Evolutionary conservation across 306 rosid species (phyloP), one percentile per base, ranked within the genome.

Genomic region (Lathyrus aphaca): DNA sequence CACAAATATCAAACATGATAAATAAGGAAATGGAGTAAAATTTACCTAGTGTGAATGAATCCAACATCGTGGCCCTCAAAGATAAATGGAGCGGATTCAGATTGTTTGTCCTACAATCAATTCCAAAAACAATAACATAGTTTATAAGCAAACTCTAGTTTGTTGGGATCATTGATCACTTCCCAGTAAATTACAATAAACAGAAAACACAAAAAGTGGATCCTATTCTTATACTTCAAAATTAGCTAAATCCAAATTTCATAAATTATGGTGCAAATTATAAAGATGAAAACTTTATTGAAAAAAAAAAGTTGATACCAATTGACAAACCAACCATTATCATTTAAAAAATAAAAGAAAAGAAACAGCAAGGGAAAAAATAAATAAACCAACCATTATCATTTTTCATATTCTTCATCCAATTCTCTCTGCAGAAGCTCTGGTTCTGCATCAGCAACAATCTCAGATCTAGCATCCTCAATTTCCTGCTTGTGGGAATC

Each of bases 1-100:
- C 40, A 70, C 63, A 45, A 69, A 21, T 32, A 66, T 15, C 48
- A 8, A 19, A 38, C 5, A 61, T 15, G 25, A 13, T 40, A 10
- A 68, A 32, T 10, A 29, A 5, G 37, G 42, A 64, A 8, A 64
- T 43, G 21, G n/a, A 51, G 59, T n/a, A 46, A 57, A 49, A 3
- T 68, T 17, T 79, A 93, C 98, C 82, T 78, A 1, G 60, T 84
- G 77, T 93, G 98, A 81, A 93, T 67, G 79, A 83, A 88, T 43
- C 98, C 98, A 53, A 88, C 85, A 53, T 81, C 67, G 69, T 73
- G 83, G 15, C 67, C 82, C 77, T 93, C 88, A 49, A 90, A 65
- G 21, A 88, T 80, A 75, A 93, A 90, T 4, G 94, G 90, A 64
- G 83, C 73, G 77, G 88, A 90, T 75, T 86, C 94, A 12, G 85